Percentiles rank a stretch among this genome's conserved stretches.
Evolutionary conservation across 805 yeast genomes (phyloP).

Genomic region (Kodamaea neixiangensis): DNA sequence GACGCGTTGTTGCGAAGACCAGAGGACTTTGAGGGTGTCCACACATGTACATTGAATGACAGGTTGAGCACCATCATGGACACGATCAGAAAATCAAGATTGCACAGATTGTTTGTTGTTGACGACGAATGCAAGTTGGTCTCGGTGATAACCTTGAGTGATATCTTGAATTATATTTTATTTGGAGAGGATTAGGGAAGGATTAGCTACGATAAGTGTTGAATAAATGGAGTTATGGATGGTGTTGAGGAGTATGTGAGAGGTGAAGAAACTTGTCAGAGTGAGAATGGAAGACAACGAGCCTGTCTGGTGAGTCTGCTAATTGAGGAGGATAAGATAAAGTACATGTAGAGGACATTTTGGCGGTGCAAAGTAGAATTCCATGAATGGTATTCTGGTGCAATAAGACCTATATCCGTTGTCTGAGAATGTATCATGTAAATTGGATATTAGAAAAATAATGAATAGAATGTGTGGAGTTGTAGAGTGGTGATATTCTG

Average conservation of each 20-base stretch:
- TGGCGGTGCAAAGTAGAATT: no score
- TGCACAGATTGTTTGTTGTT: slow-evolving; percentile 90
- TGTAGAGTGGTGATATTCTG: no score
- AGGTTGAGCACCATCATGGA: slow-evolving; percentile 87
- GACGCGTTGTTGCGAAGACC: slow-evolving; percentile 92
- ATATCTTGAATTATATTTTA: slow-evolving; percentile 80
- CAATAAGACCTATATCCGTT: no score
- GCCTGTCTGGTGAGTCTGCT: no score
- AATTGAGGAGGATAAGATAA: no score
- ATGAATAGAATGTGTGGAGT: no score
- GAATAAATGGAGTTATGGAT: not conserved
- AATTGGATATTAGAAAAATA: no score
- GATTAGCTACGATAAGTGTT: not conserved
- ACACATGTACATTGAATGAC: slow-evolving; percentile 89
- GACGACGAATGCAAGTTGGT: slow-evolving; percentile 75
- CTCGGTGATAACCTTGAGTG: slow-evolving; percentile 90
- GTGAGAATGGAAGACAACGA: no score
- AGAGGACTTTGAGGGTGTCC: slow-evolving; percentile 96
- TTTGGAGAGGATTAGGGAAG: slow-evolving; percentile 50
- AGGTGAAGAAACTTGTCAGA: not conserved
- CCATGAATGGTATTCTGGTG: no score
- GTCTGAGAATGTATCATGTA: no score
- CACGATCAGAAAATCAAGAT: slow-evolving; percentile 85
- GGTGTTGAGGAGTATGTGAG: not conserved
- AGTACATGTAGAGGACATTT: no score